Percentiles rank a stretch among this genome's conserved stretches.
phyloP scores from a whole-genome alignment of 2,329 filamentous ascomycete genomes.

The Ophiocordyceps sinensis region DNA sequence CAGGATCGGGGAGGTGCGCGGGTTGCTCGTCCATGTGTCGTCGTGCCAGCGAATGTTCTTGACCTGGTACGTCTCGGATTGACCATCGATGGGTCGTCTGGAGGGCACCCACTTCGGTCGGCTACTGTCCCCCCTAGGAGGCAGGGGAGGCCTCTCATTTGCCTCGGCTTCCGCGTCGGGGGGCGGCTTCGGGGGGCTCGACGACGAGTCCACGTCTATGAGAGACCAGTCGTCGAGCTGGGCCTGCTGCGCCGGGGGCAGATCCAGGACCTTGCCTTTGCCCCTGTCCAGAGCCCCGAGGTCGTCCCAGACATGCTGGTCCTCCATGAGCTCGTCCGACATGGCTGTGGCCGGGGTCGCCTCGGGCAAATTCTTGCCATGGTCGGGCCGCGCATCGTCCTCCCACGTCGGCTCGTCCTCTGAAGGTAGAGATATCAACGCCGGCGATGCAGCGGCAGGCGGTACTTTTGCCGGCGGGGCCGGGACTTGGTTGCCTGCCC shows the following conservation, averaged over 20 bases:
- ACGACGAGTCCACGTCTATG: constrained; percentile 27
- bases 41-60: constrained; percentile 85
- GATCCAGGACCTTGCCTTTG: constrained; percentile 21
- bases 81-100: constrained; percentile 27
- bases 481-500: constrained; percentile 10
- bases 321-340: constrained; percentile 21
- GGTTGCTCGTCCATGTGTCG: constrained; percentile 37
- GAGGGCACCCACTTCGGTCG: constrained; percentile 22
- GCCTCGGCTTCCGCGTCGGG: constrained; percentile 2
- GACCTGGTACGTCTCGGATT: constrained; percentile 75
- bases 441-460: constrained; percentile 14
- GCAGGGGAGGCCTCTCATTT: constrained; percentile 20
- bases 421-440: constrained; percentile 20
- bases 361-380: constrained; percentile 10
- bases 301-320: constrained; percentile 37
- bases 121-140: constrained; percentile 18
- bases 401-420: constrained; percentile 26
- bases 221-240: constrained; percentile 35
- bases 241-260: constrained; percentile 6
- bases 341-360: constrained; percentile 12
- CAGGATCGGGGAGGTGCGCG: constrained; percentile 71
- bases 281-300: constrained; percentile 19
- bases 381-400: constrained; percentile 16
- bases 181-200: constrained; percentile 5
- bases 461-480: constrained; percentile 12